Conservation (phyloP, 768 basidiomycete species). For the Tulasnella sp. region DNA sequence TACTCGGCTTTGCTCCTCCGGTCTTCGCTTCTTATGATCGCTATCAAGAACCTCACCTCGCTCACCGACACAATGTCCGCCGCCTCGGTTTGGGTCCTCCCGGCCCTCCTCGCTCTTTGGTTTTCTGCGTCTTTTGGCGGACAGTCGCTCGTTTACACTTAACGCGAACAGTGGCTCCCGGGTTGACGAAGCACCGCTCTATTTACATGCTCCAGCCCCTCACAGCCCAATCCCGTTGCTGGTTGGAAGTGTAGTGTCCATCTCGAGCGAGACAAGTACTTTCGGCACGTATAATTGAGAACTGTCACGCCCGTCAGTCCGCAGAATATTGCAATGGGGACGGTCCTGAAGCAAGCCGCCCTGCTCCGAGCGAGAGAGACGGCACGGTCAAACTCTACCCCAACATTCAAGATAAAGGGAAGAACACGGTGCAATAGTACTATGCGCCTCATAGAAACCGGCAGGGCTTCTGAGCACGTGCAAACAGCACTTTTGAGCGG, state of each 20-base stretch:
- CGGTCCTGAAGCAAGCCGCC: not conserved
- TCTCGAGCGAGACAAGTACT: not conserved
- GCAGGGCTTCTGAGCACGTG: conserved; percentile 1
- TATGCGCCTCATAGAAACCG: not conserved
- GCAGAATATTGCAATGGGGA: not conserved
- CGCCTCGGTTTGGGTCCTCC: not conserved
- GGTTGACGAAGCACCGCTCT: too few species aligned
- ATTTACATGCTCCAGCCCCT: too few species aligned
- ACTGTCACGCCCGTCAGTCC: not conserved
- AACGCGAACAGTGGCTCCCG: too few species aligned
- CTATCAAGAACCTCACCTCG: not conserved
- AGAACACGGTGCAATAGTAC: not conserved
- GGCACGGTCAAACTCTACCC: not conserved
- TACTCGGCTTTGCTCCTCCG: not conserved
- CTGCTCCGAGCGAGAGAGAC: not conserved
- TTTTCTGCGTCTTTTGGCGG: not conserved
- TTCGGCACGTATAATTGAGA: not conserved
- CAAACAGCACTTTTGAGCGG: not conserved
- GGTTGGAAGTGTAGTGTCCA: not conserved
- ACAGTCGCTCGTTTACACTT: not conserved
- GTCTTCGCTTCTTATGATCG: not conserved
- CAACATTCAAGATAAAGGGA: not conserved
- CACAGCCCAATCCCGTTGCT: not conserved
- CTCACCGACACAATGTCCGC: not conserved
- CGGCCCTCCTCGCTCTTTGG: not conserved